phyloP scores from a whole-genome alignment of 2,329 filamentous ascomycete species.

The Aquanectria penicillioides region DNA sequence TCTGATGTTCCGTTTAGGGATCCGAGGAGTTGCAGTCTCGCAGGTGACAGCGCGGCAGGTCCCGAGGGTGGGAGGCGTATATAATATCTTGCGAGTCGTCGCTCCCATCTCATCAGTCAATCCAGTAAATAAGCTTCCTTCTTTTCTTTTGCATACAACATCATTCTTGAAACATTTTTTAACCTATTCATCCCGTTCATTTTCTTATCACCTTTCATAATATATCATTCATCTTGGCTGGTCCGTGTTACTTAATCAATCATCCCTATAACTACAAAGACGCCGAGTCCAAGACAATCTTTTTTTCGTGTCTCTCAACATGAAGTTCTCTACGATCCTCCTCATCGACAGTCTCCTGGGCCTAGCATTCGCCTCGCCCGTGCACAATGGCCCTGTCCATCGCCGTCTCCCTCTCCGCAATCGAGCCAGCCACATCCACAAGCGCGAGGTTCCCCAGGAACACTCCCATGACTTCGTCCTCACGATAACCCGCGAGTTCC shows the following conservation, averaged over 20 bases:
- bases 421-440: constrained; percentile 15
- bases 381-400: constrained; percentile 7
- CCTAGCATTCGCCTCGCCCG: constrained; percentile 29
- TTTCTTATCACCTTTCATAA: not conserved
- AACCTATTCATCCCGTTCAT: not conserved
- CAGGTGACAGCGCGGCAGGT: not conserved
- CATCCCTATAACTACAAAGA: not conserved
- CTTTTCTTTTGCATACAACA: not conserved
- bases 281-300: not conserved
- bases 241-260: not conserved
- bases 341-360: constrained; percentile 23
- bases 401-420: not conserved
- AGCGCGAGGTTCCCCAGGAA: constrained; percentile 64
- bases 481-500: constrained; percentile 52
- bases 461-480: constrained; percentile 64
- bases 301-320: constrained; percentile 11
- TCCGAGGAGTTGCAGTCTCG: not conserved
- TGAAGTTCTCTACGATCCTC: constrained; percentile 26
- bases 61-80: not conserved
- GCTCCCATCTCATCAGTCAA: no score
- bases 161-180: not conserved
- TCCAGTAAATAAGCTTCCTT: not conserved
- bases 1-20: not conserved
- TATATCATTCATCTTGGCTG: not conserved
- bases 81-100: no score